Conservation (phyloP, 176 grass and related monocot species). For the Oryza australiensis region DNA sequence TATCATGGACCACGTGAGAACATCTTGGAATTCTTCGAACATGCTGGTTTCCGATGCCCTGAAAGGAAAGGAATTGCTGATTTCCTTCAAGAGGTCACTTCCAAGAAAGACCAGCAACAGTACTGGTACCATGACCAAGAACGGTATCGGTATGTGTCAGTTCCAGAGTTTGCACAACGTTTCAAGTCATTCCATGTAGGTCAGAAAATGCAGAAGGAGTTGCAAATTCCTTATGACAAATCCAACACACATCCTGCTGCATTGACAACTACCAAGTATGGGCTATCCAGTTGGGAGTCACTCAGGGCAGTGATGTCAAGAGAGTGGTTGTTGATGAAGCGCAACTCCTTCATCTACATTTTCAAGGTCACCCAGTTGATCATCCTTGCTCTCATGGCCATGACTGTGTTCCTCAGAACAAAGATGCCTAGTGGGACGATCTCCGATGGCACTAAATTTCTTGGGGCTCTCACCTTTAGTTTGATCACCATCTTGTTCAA, state of each 20-base stretch:
- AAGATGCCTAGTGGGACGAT: conserved; percentile 45
- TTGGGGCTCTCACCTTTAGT: conserved; percentile 45
- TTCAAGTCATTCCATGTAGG: conserved; percentile 53
- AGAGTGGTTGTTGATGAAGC: conserved; percentile 57
- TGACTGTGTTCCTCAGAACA: conserved; percentile 59
- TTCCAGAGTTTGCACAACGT: conserved; percentile 41
- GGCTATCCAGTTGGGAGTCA: conserved; percentile 45
- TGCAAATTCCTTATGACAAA: conserved; percentile 42
- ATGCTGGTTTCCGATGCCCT: conserved; percentile 57
- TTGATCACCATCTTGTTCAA: conserved; percentile 56
- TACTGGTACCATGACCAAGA: conserved; percentile 52
- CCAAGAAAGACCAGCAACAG: conserved; percentile 62
- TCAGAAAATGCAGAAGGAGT: conserved; percentile 42
- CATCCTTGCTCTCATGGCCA: conserved; percentile 48
- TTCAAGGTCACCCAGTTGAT: conserved; percentile 51
- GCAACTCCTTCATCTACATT: conserved; percentile 66
- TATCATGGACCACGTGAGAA: conserved; percentile 67
- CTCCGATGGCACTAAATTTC: conserved; percentile 41
- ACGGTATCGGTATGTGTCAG: conserved; percentile 44
- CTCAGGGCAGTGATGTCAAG: conserved; percentile 50
- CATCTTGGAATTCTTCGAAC: conserved; percentile 63
- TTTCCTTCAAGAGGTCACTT: conserved; percentile 75
- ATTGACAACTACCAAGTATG: conserved; percentile 44
- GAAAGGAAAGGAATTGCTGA: conserved; percentile 66
- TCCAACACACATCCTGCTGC: conserved; percentile 45